Evolutionary conservation across 768 basidiomycete species (phyloP).

Genomic region (Amanita molliuscula): DNA sequence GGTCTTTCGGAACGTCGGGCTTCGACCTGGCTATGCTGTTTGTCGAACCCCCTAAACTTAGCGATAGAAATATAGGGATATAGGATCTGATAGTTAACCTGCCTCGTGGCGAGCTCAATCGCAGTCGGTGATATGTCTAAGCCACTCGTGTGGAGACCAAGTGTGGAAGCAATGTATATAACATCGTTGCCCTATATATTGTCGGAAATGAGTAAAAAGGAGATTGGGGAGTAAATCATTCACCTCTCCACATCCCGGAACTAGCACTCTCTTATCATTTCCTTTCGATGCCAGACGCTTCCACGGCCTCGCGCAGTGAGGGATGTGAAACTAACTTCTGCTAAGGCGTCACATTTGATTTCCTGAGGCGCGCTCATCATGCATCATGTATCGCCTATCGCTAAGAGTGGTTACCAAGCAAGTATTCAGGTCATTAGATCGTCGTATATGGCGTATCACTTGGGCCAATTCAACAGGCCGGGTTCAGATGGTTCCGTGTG

Average conservation of each 20-base stretch:
- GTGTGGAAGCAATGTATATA: slow-evolving; percentile 35
- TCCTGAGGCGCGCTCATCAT: not conserved
- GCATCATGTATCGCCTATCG: no score
- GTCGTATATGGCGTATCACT: not conserved
- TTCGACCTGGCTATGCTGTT: slow-evolving; percentile 7
- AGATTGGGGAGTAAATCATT: not conserved
- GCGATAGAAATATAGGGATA: not conserved
- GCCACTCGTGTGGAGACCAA: slow-evolving; percentile 39
- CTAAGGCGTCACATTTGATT: not conserved
- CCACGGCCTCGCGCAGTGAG: not conserved
- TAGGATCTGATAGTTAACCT: slow-evolving; percentile 6
- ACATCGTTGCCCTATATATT: slow-evolving; percentile 54
- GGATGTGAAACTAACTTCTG: not conserved
- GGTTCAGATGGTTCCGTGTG: not conserved
- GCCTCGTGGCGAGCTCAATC: slow-evolving; percentile 34
- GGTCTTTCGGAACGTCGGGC: slow-evolving; percentile 14
- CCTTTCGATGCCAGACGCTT: slow-evolving; percentile 1
- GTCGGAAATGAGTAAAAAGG: not conserved
- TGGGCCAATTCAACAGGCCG: not conserved
- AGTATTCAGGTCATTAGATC: not conserved
- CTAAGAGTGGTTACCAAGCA: not conserved
- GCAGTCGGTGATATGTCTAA: slow-evolving; percentile 52
- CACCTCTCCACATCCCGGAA: slow-evolving; percentile 5
- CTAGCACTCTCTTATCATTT: not conserved
- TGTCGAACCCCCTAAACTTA: not conserved